Percentiles rank a stretch among this genome's conserved stretches.
Evolutionary conservation across 306 rosid genomes (phyloP).

Genomic region (Ormosia semicastrata): DNA sequence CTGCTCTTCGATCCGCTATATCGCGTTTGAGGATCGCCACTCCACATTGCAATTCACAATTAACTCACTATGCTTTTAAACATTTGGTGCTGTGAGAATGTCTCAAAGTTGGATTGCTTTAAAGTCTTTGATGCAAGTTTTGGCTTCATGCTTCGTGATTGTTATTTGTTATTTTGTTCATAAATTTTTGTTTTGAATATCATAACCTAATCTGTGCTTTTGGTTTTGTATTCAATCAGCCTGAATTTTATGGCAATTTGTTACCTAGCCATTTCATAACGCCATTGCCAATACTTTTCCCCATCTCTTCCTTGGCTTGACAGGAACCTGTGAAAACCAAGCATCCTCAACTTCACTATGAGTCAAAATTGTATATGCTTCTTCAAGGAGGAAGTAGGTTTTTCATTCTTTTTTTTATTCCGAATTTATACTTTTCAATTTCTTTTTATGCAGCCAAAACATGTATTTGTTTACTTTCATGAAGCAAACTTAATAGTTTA

Average conservation of each 20-base stretch:
- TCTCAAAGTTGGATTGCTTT: background rate
- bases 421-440: background rate
- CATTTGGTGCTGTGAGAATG: too few relatives aligned
- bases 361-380: slow-evolving; percentile 83
- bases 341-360: slow-evolving; percentile 94
- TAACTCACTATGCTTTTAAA: too few relatives aligned
- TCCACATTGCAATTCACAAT: too few relatives aligned
- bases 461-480: background rate
- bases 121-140: slow-evolving; percentile 2
- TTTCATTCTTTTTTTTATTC: background rate
- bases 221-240: background rate
- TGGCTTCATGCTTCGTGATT: background rate
- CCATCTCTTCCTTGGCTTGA: slow-evolving; percentile 23
- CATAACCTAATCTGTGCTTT: background rate
- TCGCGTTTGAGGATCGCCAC: too few relatives aligned
- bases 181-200: background rate
- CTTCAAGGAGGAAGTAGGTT: slow-evolving; percentile 96
- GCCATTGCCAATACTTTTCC: background rate
- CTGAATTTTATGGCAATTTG: background rate
- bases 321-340: slow-evolving; percentile 90
- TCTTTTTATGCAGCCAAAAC: background rate
- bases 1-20: too few relatives aligned
- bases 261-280: background rate
- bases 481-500: background rate
- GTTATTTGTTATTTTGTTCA: background rate